Evolutionary conservation across 2,329 filamentous ascomycete species (phyloP), one percentile per base, ranked within the genome.

Genomic region (Bipolaris zeicola): DNA sequence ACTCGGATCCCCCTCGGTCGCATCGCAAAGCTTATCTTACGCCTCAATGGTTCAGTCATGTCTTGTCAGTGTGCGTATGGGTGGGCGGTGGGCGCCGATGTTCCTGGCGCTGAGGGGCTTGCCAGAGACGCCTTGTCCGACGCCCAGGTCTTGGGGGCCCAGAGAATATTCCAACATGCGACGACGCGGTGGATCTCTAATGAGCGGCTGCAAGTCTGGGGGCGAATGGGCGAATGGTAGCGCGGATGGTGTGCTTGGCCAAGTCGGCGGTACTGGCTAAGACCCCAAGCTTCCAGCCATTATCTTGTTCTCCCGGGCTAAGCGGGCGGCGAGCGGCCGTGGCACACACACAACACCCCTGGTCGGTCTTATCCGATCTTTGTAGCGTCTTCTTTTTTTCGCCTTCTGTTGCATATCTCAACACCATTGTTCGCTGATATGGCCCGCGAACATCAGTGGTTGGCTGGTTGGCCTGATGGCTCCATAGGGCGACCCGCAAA

Each of bases 251-350:
- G 11, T 14, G 14, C 33, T 51, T 57, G 46, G 54, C 48, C 31
- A 42, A n/a, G 8, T 34, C 39, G 28, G 49, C 34, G 20, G 33
- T 14, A 61, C 50, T 54, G 58, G 50, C 54, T 38, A 50, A 43
- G 43, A 22, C 16, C 38, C 45, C 37, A 58, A 55, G 58, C 55
- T 56, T 56, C 48, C 43, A 44, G 51, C 49, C 50, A 41, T 47
- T 39, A 34, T 52, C 58, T 58, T 58, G 33, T 43, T 13, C 43
- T 43, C 42, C 10, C 28, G 36, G 36, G 36, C 44, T 49, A 47
- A 51, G 46, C 36, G 13, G 11, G 28, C 42, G 14, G 43, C 31
- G 22, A 49, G 47, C 41, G 36, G 51, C 39, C 50, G 10, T 31
- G 28, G 28, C 28, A 31, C 10, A 1, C 28, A 13, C 10, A 13